Evolutionary conservation across 495 filamentous ascomycete genomes (phyloP).

Genomic region (Annulohypoxylon moriforme): DNA sequence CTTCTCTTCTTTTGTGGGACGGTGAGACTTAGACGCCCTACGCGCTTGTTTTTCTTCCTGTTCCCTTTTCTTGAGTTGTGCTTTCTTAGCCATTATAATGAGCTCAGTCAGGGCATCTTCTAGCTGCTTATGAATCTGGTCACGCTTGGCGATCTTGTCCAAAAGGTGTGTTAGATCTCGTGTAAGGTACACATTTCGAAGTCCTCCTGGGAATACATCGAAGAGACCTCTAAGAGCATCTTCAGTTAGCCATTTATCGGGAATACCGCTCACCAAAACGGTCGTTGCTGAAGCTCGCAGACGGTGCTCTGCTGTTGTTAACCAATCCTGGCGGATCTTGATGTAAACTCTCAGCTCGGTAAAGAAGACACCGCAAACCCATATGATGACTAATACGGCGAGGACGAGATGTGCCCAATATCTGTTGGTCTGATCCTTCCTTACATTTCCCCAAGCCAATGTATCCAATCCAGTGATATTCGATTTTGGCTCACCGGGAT

Average conservation of each 20-base stretch:
- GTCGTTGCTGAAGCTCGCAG: slow-evolving; percentile 96
- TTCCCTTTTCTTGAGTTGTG: slow-evolving; percentile 72
- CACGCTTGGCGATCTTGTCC: slow-evolving; percentile 84
- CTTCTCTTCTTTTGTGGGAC: slow-evolving; percentile 63
- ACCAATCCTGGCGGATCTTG: slow-evolving; percentile 89
- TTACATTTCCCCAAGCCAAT: slow-evolving; percentile 93
- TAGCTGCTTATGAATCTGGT: slow-evolving; percentile 75
- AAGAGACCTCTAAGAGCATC: slow-evolving; percentile 86
- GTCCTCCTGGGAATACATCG: slow-evolving; percentile 95
- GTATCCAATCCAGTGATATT: slow-evolving; percentile 77
- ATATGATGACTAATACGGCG: slow-evolving; percentile 81
- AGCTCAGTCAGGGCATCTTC: slow-evolving; percentile 88
- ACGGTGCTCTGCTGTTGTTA: slow-evolving; percentile 96
- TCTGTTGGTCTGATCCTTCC: slow-evolving; percentile 71
- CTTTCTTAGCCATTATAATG: slow-evolving; percentile 80
- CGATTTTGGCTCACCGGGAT: slow-evolving; percentile 51
- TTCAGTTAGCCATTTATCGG: slow-evolving; percentile 84
- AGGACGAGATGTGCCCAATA: slow-evolving; percentile 92
- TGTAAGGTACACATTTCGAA: slow-evolving; percentile 97
- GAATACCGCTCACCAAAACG: slow-evolving; percentile 90
- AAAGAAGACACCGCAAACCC: slow-evolving; percentile 90
- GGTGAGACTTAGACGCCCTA: slow-evolving; percentile 58
- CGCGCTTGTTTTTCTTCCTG: slow-evolving; percentile 71
- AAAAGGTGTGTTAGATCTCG: slow-evolving; percentile 88
- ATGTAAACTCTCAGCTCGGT: slow-evolving; percentile 90